These are phyloP conservation scores for Candida stauntonica DNA, from an alignment of 805 yeast species.

Conservation along the genomic window DNA sequence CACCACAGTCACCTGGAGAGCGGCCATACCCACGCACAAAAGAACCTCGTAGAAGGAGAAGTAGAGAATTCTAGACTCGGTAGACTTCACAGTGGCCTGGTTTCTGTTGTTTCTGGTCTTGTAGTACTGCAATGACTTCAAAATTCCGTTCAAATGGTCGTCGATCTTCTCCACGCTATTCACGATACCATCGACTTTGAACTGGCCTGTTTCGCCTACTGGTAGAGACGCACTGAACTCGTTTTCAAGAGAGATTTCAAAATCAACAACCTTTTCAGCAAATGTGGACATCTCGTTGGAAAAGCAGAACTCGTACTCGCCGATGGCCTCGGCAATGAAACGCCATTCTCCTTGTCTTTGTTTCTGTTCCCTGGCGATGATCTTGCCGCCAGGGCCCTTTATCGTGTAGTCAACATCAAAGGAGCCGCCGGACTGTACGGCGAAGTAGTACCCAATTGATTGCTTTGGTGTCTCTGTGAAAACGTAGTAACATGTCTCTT, in stretches of 20 bases:
- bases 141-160: conserved; percentile 50
- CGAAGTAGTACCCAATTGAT: conserved; percentile 67
- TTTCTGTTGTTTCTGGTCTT: conserved; percentile 88
- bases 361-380: conserved; percentile 44
- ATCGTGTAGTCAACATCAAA: conserved; percentile 63
- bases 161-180: conserved; percentile 55
- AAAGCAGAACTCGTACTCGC: conserved; percentile 66
- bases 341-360: conserved; percentile 62
- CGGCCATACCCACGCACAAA: conserved; percentile 72
- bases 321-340: conserved; percentile 48
- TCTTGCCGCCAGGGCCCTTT: conserved; percentile 49
- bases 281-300: conserved; percentile 58
- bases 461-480: conserved; percentile 57
- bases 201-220: conserved; percentile 39
- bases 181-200: conserved; percentile 37
- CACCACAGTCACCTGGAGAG: conserved; percentile 61
- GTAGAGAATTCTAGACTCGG: conserved; percentile 77
- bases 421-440: conserved; percentile 62
- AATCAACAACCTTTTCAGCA: conserved; percentile 71
- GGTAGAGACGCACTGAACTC: conserved; percentile 31
- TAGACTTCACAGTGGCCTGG: conserved; percentile 78
- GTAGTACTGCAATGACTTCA: conserved; percentile 69
- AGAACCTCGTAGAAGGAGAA: conserved; percentile 69
- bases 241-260: conserved; percentile 53
- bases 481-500: conserved; percentile 65